Base-by-base conservation (phyloP, 2,329 filamentous ascomycete genomes). In the Macrophomina pseudophaseolina region DNA sequence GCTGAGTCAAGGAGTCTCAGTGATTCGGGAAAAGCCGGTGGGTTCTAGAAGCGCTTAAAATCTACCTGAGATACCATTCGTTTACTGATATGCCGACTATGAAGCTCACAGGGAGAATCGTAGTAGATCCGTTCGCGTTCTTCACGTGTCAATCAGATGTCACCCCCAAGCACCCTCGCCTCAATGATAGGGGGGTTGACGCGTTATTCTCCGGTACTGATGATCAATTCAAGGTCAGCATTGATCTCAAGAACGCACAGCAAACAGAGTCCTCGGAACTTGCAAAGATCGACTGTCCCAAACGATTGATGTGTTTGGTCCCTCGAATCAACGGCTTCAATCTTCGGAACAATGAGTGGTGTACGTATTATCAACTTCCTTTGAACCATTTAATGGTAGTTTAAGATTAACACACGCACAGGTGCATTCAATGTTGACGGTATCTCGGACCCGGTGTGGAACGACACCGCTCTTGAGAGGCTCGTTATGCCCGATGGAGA, bases 281-380 rank as follows among this genome's bases (percentile, higher is more conserved):
- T 84, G 12, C 85, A 5, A 70, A 71, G 4, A 11, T 56, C 38
- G 62, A 66, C 11, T 63, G 69, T 23, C 65, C 70, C 32, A 65
- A 62, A 12, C 33, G 70, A n/a, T 65, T 70, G 23, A 23, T 23
- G 16, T 69, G 62, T 18, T 52, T 62, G 0, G 54, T 44, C 5
- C 18, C 70, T 14, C 56, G 69, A 2, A 68, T 69, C 32, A 70
- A 71, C 59, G 76, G 76, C 0, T 78, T 75, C 58, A 74, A 71
- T 42, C 67, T 79, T 30, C 74, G 71, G 2, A 71, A 69, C 8
- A 79, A 78, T 68, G 70, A 71, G 35, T 79, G 75, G 74, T 71
- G 72, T 74, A 71, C 66, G 70, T 63, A 54, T 38, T 38, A 7
- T 38, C 48, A 23, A 23, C 51, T 44, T 23, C 23, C 23, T 2